Percentiles rank a stretch among this genome's conserved stretches.
These are phyloP conservation scores for Penicillium sp. DNA, from an alignment of 2,329 filamentous ascomycete species.

Conservation along the genomic window DNA sequence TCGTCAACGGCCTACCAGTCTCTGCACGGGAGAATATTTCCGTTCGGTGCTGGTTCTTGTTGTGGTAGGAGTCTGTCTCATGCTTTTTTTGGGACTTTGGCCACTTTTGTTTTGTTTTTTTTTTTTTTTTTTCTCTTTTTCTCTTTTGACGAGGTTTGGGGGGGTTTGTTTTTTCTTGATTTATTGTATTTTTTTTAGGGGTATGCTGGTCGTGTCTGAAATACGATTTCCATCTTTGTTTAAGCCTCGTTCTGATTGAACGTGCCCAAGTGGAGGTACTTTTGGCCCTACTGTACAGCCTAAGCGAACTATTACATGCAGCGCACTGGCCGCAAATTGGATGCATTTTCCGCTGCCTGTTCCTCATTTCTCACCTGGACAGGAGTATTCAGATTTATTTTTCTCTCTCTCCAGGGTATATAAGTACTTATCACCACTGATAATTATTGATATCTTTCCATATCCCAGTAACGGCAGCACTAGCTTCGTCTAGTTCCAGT, in stretches of 20 bases:
- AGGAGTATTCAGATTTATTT: not conserved
- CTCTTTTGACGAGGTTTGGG: too few species aligned
- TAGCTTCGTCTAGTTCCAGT: not conserved
- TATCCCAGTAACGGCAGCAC: too few species aligned
- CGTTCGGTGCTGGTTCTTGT: not conserved
- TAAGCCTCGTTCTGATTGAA: not conserved
- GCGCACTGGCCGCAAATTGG: conserved; percentile 29
- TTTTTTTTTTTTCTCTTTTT: not conserved
- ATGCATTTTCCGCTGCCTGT: conserved; percentile 28
- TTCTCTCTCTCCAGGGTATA: not conserved
- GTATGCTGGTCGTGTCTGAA: too few species aligned
- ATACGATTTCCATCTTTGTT: too few species aligned
- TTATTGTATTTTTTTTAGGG: too few species aligned
- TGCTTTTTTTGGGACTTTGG: not conserved
- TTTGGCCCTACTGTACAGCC: conserved; percentile 28
- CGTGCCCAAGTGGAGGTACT: conserved; percentile 27
- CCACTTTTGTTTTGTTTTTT: not conserved
- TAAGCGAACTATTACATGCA: conserved; percentile 30
- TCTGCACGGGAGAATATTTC: conserved; percentile 7
- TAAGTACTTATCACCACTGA: too few species aligned
- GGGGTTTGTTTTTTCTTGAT: too few species aligned
- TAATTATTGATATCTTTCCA: too few species aligned
- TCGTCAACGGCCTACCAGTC: conserved; percentile 16
- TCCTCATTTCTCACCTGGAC: not conserved
- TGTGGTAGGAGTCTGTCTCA: not conserved